Conservation (phyloP, 352 stramenopile species). For the Saprolegnia parasitica region DNA sequence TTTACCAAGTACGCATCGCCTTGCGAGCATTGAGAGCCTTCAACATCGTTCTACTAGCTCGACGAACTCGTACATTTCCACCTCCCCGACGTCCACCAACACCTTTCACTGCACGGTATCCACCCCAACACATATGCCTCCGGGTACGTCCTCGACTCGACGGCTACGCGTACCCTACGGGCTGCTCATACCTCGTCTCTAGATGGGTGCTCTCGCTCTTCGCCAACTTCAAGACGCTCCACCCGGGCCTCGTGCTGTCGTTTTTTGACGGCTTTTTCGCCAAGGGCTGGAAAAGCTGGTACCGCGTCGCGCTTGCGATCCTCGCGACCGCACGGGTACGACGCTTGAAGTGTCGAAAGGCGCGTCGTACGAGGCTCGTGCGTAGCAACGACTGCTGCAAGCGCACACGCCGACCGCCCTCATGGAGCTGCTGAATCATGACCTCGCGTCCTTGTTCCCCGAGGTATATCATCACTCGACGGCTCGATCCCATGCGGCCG, state of each 20-base stretch:
- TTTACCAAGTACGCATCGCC: conserved; percentile 26
- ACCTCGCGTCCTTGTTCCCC: conserved; percentile 5
- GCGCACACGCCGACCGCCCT: conserved; percentile 8
- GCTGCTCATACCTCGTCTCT: background rate
- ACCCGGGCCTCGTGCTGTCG: conserved; percentile 16
- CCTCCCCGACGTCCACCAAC: conserved; percentile 25
- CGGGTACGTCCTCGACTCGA: conserved; percentile 2
- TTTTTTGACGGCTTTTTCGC: conserved; percentile 28
- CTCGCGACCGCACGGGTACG: conserved; percentile 5
- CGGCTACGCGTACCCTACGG: background rate
- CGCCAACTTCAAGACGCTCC: conserved; percentile 22
- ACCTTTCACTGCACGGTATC: conserved; percentile 20
- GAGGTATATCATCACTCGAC: conserved; percentile 15
- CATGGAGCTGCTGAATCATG: conserved; percentile 17
- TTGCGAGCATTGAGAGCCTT: too few species aligned
- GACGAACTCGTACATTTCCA: conserved; percentile 24
- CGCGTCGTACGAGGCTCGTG: too few species aligned
- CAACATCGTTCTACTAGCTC: background rate
- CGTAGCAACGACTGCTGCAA: conserved; percentile 18
- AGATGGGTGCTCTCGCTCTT: conserved; percentile 28
- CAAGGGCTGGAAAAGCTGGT: conserved; percentile 27
- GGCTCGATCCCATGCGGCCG: background rate
- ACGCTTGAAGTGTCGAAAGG: background rate
- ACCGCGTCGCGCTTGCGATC: conserved; percentile 19
- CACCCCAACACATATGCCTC: conserved; percentile 26